Evolutionary conservation across 2,329 filamentous ascomycete genomes (phyloP).

Genomic region (Lomentospora prolificans): DNA sequence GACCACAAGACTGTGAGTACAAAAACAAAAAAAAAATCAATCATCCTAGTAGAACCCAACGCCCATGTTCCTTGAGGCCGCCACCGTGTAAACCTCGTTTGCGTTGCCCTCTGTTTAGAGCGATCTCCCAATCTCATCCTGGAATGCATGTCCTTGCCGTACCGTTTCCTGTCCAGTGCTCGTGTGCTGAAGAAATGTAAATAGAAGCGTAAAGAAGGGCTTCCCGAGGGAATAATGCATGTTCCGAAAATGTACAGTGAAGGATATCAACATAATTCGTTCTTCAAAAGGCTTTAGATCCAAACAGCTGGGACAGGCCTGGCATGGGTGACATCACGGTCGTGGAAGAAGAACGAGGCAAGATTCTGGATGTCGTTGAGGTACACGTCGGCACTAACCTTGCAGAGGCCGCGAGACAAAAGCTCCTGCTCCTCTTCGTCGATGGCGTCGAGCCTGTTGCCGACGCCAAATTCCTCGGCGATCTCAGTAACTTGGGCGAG

Average conservation of each 20-base stretch:
- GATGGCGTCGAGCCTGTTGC: conserved; percentile 46
- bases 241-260: conserved; percentile 3
- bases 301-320: conserved; percentile 29
- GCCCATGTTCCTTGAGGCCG: background rate
- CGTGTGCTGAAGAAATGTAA: background rate
- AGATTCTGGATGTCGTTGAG: conserved; percentile 67
- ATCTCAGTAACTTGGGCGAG: conserved; percentile 87
- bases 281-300: conserved; percentile 28
- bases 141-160: background rate
- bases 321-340: conserved; percentile 15
- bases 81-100: background rate
- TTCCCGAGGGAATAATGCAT: background rate
- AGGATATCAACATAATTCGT: background rate
- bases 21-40: background rate
- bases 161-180: background rate
- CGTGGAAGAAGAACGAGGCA: conserved; percentile 49
- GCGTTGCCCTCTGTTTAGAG: background rate
- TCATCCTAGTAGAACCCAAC: background rate
- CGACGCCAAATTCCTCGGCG: conserved; percentile 73
- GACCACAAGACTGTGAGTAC: background rate
- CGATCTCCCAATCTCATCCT: background rate
- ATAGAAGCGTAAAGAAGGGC: background rate
- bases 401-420: conserved; percentile 56
- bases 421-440: conserved; percentile 70
- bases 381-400: conserved; percentile 75